Evolutionary conservation across 495 filamentous ascomycete genomes (phyloP), one percentile per base, ranked within the genome.

Genomic region (Schizothecium vesticola): DNA sequence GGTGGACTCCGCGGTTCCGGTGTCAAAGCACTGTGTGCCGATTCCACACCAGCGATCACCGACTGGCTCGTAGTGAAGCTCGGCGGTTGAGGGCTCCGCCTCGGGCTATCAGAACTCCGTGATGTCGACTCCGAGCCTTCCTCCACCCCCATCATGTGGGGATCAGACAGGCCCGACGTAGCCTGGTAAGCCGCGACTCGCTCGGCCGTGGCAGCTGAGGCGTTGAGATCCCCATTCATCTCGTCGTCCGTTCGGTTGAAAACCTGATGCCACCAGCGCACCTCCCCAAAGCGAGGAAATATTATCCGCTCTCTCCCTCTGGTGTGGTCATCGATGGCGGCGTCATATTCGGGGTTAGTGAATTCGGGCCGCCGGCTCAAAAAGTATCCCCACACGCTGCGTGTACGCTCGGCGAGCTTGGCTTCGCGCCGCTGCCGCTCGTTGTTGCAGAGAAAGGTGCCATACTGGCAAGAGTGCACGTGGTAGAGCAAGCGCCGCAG

Each of bases 381-480:
- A 80, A 99, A 98, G 78, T 98, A 97, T 67, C 92, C 89, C 95
- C 96, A 99, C 3, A 97, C 96, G 67, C 91, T 94, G 23, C 90
- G 81, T n/a, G 93, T 96, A 23, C 87, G 86, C 67, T 91, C 87
- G 29, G 83, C 82, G 0, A 92, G 90, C 2, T 82, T 82, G 7
- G 86, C 84, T n/a, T 97, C 92, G 21, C 87, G 79, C 0, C 96
- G 89, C 71, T 96, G 90, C 71, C 94, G 94, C 73, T 99, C 96
- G 71, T 87, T 94, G 81, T 99, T 96, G 80, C 90, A 96, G 55
- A 99, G 83, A 75, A 99, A 99, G 1, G 93, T 97, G 57, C 96
- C 96, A 69, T 96, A 99, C 75, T 99, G 96, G 69, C 94, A 97
- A 3, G 93, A 92, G 72, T 98, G 95, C 1, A 96, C 86, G 73